These are phyloP conservation scores for Cladosporium austrohemisphaericum DNA, from an alignment of 2,329 filamentous ascomycete genomes.

Conservation along the genomic window DNA sequence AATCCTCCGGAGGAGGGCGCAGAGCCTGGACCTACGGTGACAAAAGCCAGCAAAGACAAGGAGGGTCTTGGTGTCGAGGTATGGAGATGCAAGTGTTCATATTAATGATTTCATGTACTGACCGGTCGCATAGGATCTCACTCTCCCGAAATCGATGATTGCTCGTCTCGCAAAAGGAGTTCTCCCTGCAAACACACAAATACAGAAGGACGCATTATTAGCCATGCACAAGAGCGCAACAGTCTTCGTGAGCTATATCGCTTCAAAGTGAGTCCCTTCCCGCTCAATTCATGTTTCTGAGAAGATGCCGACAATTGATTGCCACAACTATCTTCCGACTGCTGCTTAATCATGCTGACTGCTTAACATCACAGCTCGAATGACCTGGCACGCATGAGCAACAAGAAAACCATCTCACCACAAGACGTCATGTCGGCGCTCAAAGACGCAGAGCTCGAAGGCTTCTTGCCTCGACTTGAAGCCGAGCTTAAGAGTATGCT, in stretches of 20 bases:
- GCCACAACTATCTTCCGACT: constrained; percentile 3
- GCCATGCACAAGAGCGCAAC: constrained; percentile 79
- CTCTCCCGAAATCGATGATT: constrained; percentile 75
- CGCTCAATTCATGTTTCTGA: constrained; percentile 31
- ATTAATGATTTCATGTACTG: constrained; percentile 14
- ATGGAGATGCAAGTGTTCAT: constrained; percentile 6
- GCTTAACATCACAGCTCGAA: constrained; percentile 59
- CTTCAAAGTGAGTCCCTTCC: constrained; percentile 72
- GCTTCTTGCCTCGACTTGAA: constrained; percentile 68
- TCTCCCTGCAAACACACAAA: constrained; percentile 74
- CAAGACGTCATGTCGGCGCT: constrained; percentile 73
- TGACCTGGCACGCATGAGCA: constrained; percentile 61
- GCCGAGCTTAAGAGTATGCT: constrained; percentile 70
- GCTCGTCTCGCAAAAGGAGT: constrained; percentile 76
- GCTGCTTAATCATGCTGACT: not conserved
- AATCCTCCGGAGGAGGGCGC: constrained; percentile 28
- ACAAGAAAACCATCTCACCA: constrained; percentile 75
- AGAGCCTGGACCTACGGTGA: constrained; percentile 23
- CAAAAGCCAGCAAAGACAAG: constrained; percentile 24
- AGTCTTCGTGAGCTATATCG: constrained; percentile 78
- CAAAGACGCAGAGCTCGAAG: constrained; percentile 69
- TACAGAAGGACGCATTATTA: constrained; percentile 75
- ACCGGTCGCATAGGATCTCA: constrained; percentile 61
- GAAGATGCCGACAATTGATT: not conserved
- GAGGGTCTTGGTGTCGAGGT: constrained; percentile 46